These are phyloP conservation scores for Entomophthora muscae DNA, from an alignment of 371 early-diverging fungal genomes.

Conservation along the genomic window DNA sequence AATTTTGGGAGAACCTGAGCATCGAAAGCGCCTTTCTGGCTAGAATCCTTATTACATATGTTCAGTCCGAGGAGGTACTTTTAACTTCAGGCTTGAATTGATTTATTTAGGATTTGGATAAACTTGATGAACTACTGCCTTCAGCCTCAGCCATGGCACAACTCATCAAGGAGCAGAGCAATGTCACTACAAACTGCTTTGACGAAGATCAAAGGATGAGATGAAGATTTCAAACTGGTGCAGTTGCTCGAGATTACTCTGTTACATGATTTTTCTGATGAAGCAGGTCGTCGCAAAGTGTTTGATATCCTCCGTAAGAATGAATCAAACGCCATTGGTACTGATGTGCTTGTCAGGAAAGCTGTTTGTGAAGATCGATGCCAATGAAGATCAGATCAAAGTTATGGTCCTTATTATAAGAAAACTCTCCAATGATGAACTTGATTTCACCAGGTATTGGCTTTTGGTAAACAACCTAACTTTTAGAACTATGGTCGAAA, in stretches of 20 bases:
- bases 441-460: slow-evolving; percentile 65
- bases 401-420: slow-evolving; percentile 49
- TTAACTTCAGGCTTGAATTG: not conserved
- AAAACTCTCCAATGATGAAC: slow-evolving; percentile 52
- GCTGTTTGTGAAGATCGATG: slow-evolving; percentile 44
- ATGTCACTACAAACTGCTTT: slow-evolving; percentile 27
- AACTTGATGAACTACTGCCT: slow-evolving; percentile 27
- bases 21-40: slow-evolving; percentile 2
- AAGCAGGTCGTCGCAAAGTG: slow-evolving; percentile 67
- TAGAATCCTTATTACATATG: not conserved
- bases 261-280: slow-evolving; percentile 69
- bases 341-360: slow-evolving; percentile 22
- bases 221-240: slow-evolving; percentile 51
- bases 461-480: not conserved
- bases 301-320: slow-evolving; percentile 46
- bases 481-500: slow-evolving; percentile 37
- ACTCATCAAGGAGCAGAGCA: slow-evolving; percentile 41
- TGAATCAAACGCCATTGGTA: not conserved
- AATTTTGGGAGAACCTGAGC: not conserved
- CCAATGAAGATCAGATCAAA: slow-evolving; percentile 48
- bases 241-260: slow-evolving; percentile 58
- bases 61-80: slow-evolving; percentile 1
- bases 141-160: slow-evolving; percentile 51
- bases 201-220: slow-evolving; percentile 37
- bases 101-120: not conserved